These are phyloP conservation scores for Microthlaspi erraticum DNA, from an alignment of 345 rosid species.

Conservation along the genomic window DNA sequence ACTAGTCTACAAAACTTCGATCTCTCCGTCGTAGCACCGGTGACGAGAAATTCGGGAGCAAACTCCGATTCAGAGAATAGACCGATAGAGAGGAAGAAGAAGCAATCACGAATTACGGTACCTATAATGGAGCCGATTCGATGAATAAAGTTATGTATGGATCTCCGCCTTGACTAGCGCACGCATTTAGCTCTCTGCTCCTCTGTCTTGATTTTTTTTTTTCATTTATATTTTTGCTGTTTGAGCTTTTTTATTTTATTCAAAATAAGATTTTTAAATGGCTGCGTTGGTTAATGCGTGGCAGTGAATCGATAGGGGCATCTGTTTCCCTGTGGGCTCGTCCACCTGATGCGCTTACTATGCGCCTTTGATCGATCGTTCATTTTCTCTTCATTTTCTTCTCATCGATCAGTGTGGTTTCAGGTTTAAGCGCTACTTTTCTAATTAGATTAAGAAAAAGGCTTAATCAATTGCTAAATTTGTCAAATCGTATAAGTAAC, in stretches of 20 bases:
- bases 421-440: background rate
- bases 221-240: background rate
- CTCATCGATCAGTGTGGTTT: background rate
- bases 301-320: constrained; percentile 29
- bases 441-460: background rate
- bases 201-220: constrained; percentile 19
- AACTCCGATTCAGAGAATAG: background rate
- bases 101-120: background rate
- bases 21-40: background rate
- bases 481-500: background rate
- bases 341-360: constrained; percentile 20
- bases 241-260: background rate
- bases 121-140: constrained; percentile 13
- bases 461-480: background rate
- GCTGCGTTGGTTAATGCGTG: constrained; percentile 17
- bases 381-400: background rate
- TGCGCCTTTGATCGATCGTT: constrained; percentile 1
- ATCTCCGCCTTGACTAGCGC: constrained; percentile 29
- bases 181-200: constrained; percentile 26
- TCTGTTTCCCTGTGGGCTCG: constrained; percentile 27
- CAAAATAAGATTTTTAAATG: background rate
- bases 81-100: constrained; percentile 7
- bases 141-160: background rate
- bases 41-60: constrained; percentile 1
- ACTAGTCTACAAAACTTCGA: constrained; percentile 27